Conservation (phyloP, 1,139 yeast genomes). For the Yamadazyma taylorii region DNA sequence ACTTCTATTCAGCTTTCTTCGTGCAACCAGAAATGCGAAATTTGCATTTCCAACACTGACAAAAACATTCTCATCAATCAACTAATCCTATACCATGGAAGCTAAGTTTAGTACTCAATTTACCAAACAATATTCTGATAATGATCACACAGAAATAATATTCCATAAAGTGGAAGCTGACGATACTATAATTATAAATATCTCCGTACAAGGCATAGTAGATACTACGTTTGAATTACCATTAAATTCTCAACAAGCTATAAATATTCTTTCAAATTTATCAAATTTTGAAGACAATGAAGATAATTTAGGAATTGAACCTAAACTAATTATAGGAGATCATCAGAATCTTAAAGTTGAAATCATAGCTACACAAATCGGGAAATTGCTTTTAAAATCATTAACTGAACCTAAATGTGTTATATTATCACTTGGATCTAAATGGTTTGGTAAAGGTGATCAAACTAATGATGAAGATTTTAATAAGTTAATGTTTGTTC, state of each 20-base stretch:
- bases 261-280: slow-evolving; percentile 20
- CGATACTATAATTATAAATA: slow-evolving; percentile 36
- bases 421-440: slow-evolving; percentile 39
- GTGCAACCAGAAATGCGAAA: no score
- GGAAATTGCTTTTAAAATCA: slow-evolving; percentile 31
- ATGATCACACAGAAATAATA: slow-evolving; percentile 22
- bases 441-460: slow-evolving; percentile 46
- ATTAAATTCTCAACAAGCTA: slow-evolving; percentile 33
- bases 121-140: slow-evolving; percentile 12
- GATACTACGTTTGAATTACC: slow-evolving; percentile 47
- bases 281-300: slow-evolving; percentile 17
- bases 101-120: slow-evolving; percentile 21
- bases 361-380: slow-evolving; percentile 45
- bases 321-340: slow-evolving; percentile 41
- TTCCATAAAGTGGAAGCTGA: slow-evolving; percentile 39
- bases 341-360: slow-evolving; percentile 41
- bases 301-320: slow-evolving; percentile 33
- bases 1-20: no score
- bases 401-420: slow-evolving; percentile 32
- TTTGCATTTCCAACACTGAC: no score
- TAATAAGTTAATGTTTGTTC: slow-evolving; percentile 41
- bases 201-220: slow-evolving; percentile 38
- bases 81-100: no score
- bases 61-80: no score
- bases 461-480: slow-evolving; percentile 36